phyloP scores from a whole-genome alignment of 768 basidiomycete species.

The Suillus ampliporus region DNA sequence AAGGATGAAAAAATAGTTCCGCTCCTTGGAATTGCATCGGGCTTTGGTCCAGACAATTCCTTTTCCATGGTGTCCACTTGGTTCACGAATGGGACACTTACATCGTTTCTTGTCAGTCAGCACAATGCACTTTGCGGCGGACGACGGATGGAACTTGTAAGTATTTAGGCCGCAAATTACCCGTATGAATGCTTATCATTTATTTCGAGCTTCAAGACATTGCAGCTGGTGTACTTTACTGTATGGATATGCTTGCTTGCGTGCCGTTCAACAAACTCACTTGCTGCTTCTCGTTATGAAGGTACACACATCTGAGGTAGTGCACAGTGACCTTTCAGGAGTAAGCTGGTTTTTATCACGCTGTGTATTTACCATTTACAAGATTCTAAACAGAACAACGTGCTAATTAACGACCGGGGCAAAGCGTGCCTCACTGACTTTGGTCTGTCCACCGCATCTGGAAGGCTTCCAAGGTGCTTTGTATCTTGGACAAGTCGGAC shows the following conservation, averaged over 20 bases:
- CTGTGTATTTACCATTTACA: neutral
- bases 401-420: conserved; percentile 37
- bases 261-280: neutral
- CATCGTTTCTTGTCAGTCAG: conserved; percentile 18
- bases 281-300: neutral
- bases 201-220: conserved; percentile 2
- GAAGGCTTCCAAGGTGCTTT: neutral
- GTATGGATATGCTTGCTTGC: conserved; percentile 3
- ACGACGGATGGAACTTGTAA: neutral
- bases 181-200: neutral
- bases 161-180: neutral
- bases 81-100: conserved; percentile 33
- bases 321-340: conserved; percentile 37
- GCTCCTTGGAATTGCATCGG: conserved; percentile 29
- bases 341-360: conserved; percentile 15
- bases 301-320: neutral
- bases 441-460: conserved; percentile 29
- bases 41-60: conserved; percentile 27
- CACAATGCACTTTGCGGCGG: neutral
- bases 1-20: conserved; percentile 31
- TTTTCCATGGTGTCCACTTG: conserved; percentile 37
- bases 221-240: conserved; percentile 10
- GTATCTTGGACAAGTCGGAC: neutral
- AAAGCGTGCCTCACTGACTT: conserved; percentile 41
- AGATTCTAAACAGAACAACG: conserved; percentile 30